These are phyloP conservation scores for Chaetomium olivaceum DNA, from an alignment of 2,329 filamentous ascomycete genomes.

Conservation along the genomic window DNA sequence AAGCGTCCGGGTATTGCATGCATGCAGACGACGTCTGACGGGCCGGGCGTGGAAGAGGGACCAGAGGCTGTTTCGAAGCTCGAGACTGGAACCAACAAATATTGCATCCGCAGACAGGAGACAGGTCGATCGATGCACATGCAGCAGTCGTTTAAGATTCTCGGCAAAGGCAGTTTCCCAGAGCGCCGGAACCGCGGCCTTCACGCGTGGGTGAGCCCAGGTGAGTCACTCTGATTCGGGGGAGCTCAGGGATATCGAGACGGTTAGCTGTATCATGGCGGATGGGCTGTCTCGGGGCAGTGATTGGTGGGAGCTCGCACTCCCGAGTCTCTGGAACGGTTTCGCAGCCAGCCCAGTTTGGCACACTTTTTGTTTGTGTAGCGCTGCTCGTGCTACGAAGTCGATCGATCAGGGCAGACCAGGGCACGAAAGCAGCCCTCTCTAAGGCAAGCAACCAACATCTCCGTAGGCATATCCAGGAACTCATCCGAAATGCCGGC, in stretches of 20 bases:
- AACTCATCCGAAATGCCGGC: not conserved
- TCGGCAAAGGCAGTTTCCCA: conserved; percentile 19
- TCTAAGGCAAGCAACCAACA: not conserved
- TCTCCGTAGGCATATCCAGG: not conserved
- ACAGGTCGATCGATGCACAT: conserved; percentile 15
- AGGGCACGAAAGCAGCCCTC: not conserved
- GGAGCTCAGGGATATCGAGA: conserved; percentile 20
- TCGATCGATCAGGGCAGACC: too few species aligned
- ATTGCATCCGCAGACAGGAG: not conserved
- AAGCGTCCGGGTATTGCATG: conserved; percentile 18
- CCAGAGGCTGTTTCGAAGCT: conserved; percentile 7
- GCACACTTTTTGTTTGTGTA: conserved; percentile 15
- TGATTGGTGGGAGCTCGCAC: conserved; percentile 25
- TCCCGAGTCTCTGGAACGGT: conserved; percentile 18
- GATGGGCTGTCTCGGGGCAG: conserved; percentile 18
- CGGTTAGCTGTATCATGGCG: conserved; percentile 5
- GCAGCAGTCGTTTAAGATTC: conserved; percentile 17
- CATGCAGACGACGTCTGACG: conserved; percentile 24
- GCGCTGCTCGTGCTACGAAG: conserved; percentile 4
- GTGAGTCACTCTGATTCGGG: conserved; percentile 19
- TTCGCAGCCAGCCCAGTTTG: conserved; percentile 20
- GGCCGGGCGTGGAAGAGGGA: conserved; percentile 16
- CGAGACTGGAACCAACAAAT: conserved; percentile 20
- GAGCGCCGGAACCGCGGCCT: conserved; percentile 21
- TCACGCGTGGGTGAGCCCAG: conserved; percentile 27